These are phyloP conservation scores for Talaromyces sp. DNA, from an alignment of 2,329 filamentous ascomycete species.

Conservation along the genomic window DNA sequence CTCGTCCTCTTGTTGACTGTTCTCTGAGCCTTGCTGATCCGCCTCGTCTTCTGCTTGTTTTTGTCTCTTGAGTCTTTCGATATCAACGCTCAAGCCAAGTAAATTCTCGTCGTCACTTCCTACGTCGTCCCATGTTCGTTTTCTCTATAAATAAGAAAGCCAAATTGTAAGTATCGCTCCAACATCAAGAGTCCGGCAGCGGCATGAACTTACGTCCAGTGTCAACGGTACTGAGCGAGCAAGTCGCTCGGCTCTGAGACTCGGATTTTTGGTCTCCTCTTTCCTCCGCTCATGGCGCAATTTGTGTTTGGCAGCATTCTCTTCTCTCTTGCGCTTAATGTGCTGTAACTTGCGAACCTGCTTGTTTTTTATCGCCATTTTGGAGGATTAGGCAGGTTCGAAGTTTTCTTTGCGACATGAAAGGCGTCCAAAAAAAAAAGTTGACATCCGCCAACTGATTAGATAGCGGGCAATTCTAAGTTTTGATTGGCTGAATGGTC, in stretches of 20 bases:
- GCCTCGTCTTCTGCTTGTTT: conserved; percentile 40
- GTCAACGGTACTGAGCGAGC: conserved; percentile 74
- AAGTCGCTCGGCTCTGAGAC: conserved; percentile 65
- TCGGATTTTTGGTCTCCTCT: conserved; percentile 79
- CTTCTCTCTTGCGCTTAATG: conserved; percentile 71
- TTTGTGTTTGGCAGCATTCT: conserved; percentile 69
- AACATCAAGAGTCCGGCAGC: not conserved
- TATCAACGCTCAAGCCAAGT: conserved; percentile 44
- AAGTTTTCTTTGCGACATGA: not conserved
- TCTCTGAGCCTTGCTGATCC: conserved; percentile 17
- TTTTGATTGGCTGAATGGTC: not conserved
- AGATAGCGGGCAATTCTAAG: not conserved
- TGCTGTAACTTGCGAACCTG: conserved; percentile 71
- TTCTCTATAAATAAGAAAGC: conserved; percentile 44
- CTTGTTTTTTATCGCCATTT: conserved; percentile 62
- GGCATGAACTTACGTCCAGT: conserved; percentile 50
- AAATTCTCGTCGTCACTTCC: conserved; percentile 48
- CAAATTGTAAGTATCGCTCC: not conserved
- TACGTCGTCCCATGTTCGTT: conserved; percentile 82
- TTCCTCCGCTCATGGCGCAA: conserved; percentile 72
- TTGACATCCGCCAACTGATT: conserved; percentile 3
- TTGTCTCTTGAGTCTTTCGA: conserved; percentile 45
- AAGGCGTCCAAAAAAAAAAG: conserved; percentile 21
- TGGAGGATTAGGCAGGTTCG: conserved; percentile 22
- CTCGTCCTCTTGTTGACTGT: conserved; percentile 33